Conservation (phyloP, 768 basidiomycete species). For the Pleurotus djamor region DNA sequence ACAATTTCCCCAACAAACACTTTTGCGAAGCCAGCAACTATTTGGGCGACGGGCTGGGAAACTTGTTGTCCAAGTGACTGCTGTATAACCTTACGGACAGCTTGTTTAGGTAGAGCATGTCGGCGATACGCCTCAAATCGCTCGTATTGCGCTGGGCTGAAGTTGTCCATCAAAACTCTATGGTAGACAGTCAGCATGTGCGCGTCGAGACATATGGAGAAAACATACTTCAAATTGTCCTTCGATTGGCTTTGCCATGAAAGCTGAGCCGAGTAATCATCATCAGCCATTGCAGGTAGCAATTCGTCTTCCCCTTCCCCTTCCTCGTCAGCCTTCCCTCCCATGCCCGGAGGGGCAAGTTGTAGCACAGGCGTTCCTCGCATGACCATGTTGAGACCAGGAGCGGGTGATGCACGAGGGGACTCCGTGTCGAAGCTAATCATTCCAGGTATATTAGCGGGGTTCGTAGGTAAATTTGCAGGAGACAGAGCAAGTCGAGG, state of each 20-base stretch:
- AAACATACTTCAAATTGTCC: conserved; percentile 73
- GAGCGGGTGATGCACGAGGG: conserved; percentile 9
- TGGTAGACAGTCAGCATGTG: not conserved
- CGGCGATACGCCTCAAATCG: conserved; percentile 87
- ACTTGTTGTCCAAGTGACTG: conserved; percentile 80
- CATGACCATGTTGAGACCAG: conserved; percentile 7
- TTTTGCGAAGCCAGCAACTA: conserved; percentile 87
- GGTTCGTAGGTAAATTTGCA: not conserved
- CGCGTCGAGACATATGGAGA: not conserved
- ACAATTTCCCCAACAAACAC: conserved; percentile 93
- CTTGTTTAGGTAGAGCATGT: conserved; percentile 80
- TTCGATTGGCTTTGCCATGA: conserved; percentile 88
- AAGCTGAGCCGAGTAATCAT: conserved; percentile 82
- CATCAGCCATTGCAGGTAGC: conserved; percentile 84
- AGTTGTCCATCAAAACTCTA: conserved; percentile 88
- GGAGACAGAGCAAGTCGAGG: not conserved
- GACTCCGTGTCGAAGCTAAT: conserved; percentile 9
- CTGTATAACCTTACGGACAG: conserved; percentile 83
- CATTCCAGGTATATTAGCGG: conserved; percentile 1
- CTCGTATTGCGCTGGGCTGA: conserved; percentile 81
- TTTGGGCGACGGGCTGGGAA: conserved; percentile 83
- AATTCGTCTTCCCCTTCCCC: conserved; percentile 78
- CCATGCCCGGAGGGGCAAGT: conserved; percentile 10
- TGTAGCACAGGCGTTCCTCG: conserved; percentile 2
- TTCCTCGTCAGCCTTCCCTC: conserved; percentile 38